phyloP scores from a whole-genome alignment of 129 eudicot species.

The Chrysanthemum lavandulifolium region DNA sequence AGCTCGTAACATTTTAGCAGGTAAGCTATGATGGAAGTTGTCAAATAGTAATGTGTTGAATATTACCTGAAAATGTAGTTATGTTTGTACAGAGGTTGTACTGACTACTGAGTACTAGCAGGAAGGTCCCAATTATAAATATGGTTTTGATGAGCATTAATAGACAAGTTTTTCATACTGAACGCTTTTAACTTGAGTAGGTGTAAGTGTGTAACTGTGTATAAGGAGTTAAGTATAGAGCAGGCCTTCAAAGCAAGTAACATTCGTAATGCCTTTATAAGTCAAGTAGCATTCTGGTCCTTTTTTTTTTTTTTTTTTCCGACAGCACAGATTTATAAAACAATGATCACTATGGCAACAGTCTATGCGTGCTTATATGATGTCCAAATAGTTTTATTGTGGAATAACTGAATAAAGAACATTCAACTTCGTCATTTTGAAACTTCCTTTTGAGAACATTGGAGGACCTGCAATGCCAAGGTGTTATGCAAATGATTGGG shows the following conservation, averaged over 20 bases:
- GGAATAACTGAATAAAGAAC: neutral
- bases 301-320: neutral
- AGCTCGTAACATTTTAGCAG: too few relatives aligned
- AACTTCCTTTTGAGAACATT: neutral
- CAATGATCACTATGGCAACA: neutral
- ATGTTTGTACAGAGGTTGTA: conserved; percentile 6
- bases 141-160: conserved; percentile 5
- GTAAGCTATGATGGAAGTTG: too few relatives aligned
- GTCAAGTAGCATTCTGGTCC: neutral
- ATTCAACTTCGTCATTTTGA: conserved; percentile 4
- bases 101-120: conserved; percentile 3
- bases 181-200: conserved; percentile 14
- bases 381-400: neutral
- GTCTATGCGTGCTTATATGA: conserved; percentile 3
- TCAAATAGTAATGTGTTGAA: neutral
- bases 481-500: too few relatives aligned
- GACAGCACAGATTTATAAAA: neutral
- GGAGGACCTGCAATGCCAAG: too few relatives aligned
- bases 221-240: neutral
- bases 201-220: neutral
- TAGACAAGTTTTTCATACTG: neutral
- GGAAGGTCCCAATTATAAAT: conserved; percentile 12
- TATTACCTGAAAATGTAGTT: neutral
- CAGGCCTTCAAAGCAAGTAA: neutral
- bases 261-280: neutral